Percentiles rank a stretch among this genome's conserved stretches.
Evolutionary conservation across 345 rosid species (phyloP).

Genomic region (Diplotaxis tenuifolia): DNA sequence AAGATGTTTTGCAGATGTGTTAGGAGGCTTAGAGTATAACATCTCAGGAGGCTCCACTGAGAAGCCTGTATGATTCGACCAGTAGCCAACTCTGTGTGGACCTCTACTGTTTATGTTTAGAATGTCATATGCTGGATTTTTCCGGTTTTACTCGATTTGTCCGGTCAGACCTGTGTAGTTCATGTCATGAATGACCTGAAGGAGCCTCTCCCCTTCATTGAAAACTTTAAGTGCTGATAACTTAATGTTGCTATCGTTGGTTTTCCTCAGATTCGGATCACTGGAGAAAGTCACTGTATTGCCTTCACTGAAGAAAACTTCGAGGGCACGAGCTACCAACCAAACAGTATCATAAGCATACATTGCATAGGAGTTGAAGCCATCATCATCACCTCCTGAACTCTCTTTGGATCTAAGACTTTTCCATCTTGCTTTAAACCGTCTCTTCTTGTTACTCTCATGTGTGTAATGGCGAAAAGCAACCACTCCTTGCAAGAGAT

Average conservation of each 20-base stretch:
- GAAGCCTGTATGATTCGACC: conserved; percentile 80
- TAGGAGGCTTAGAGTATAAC: conserved; percentile 54
- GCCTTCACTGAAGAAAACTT: conserved; percentile 54
- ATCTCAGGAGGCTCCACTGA: conserved; percentile 62
- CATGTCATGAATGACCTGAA: conserved; percentile 51
- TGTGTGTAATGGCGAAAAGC: conserved; percentile 80
- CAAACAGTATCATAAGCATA: conserved; percentile 93
- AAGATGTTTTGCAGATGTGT: conserved; percentile 49
- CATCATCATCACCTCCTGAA: conserved; percentile 31
- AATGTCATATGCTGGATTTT: conserved; percentile 70
- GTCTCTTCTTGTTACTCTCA: conserved; percentile 54
- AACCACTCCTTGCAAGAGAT: conserved; percentile 82
- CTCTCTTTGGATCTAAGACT: conserved; percentile 42
- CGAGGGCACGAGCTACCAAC: conserved; percentile 85
- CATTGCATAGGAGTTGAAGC: conserved; percentile 72
- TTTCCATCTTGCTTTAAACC: conserved; percentile 54
- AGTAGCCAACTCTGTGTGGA: conserved; percentile 71
- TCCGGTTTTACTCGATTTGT: conserved; percentile 53
- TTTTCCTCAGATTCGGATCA: conserved; percentile 51
- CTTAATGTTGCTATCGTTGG: conserved; percentile 50
- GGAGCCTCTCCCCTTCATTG: conserved; percentile 68
- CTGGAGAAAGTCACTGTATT: conserved; percentile 63
- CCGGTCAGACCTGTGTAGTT: conserved; percentile 80
- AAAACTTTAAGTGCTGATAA: conserved; percentile 59
- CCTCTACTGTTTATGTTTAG: conserved; percentile 69